A percentile compares a stretch with the other conserved stretches of the same genome.
phyloP scores from a whole-genome alignment of 352 stramenopile species.

The Globisporangium uncinulatum region DNA sequence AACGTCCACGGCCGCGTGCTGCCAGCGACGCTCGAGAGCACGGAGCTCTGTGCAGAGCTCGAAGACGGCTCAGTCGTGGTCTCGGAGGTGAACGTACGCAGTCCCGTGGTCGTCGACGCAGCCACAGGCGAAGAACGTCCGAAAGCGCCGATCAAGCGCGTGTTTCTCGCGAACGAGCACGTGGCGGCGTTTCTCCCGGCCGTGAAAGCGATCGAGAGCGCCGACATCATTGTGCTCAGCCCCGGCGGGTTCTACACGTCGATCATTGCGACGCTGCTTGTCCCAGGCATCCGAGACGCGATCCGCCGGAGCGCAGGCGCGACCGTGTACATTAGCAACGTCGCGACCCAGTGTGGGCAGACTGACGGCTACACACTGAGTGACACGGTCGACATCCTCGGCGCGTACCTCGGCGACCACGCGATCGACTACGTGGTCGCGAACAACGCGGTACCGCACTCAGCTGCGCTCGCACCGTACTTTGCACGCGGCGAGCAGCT shows the following conservation, averaged over 20 bases:
- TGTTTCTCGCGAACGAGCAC: conserved; percentile 72
- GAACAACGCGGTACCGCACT: conserved; percentile 60
- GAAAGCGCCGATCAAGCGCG: conserved; percentile 72
- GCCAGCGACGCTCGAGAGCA: conserved; percentile 79
- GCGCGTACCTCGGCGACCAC: conserved; percentile 62
- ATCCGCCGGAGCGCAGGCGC: conserved; percentile 60
- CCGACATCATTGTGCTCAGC: conserved; percentile 82
- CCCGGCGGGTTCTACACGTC: conserved; percentile 84
- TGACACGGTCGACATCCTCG: conserved; percentile 61
- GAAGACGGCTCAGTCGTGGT: conserved; percentile 65
- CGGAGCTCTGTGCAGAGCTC: conserved; percentile 75
- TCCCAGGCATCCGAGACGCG: conserved; percentile 76
- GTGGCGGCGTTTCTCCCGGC: conserved; percentile 68
- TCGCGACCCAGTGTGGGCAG: conserved; percentile 78
- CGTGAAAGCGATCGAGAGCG: conserved; percentile 75
- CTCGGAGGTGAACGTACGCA: conserved; percentile 82
- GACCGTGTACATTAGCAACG: conserved; percentile 85
- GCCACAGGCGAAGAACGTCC: conserved; percentile 29
- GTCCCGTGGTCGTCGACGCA: conserved; percentile 35
- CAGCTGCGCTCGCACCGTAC: conserved; percentile 52
- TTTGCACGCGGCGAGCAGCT: conserved; percentile 71
- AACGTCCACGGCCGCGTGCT: conserved; percentile 80
- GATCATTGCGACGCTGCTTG: conserved; percentile 75
- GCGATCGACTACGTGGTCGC: conserved; percentile 84
- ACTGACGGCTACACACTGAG: conserved; percentile 73